Base-by-base conservation (phyloP, 2,329 filamentous ascomycete species). In the Penicillium sp. region DNA sequence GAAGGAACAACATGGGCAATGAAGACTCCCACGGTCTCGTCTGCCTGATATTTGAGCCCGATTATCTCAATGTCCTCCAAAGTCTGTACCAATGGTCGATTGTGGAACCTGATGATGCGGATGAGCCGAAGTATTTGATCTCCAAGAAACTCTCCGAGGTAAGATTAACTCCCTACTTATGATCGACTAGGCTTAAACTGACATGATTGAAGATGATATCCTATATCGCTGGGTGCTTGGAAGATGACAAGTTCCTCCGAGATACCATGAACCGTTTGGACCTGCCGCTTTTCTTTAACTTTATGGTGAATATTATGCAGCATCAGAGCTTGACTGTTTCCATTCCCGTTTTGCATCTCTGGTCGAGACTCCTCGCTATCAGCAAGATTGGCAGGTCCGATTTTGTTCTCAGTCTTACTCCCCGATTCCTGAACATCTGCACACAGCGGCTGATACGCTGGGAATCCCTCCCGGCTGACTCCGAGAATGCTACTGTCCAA, bases 101-200 rank as follows among this genome's bases (percentile, higher is more conserved):
- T 9, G 86, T 93, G 36, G 88, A 91, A 58, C 83, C 90, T 3
- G 84, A 90, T 52, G 88, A 96, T 62, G 85, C 96, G 52, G 90
- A 97, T 60, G 91, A 96, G 65, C 87, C 91, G 65, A 95, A 91
- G 68, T 97, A 99, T 69, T 85, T 90, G 49, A 85, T 97, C 61
- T 86, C 90, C 33, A 97, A 97, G 76, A 97, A 96, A 72, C 84
- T 97, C 40, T 91, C 92, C 1, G 94, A 99, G 83, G 89, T 91
- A 80, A 10, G 7, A 5, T 41, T 15, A 10, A 9, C 12, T 18
- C 6, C 20, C 3, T 10, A 2, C 7, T 4, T n/a, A 20, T 42
- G 3, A 10, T 29, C 12, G 24, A 29, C 1, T 13, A 13, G 2
- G 20, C 10, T n/a, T 20, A 20, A 3, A n/a, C 43, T 46, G 32